phyloP scores from a whole-genome alignment of 257 asterid genomes.

The Phtheirospermum japonicum region DNA sequence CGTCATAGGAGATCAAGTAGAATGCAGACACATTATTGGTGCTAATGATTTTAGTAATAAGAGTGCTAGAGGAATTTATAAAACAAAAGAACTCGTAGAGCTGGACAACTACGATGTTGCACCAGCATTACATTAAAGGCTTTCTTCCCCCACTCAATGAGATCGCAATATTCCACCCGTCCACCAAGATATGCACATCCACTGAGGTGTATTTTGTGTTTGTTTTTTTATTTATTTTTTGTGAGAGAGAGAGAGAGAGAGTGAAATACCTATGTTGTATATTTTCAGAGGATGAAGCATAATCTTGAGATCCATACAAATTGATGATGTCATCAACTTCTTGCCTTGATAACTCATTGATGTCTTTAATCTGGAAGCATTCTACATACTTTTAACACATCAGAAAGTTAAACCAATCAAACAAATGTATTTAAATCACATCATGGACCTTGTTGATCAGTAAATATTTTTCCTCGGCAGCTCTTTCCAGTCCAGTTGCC shows the following conservation, averaged over 20 bases:
- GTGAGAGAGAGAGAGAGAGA: slow-evolving; percentile 5
- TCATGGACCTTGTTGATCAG: slow-evolving; percentile 72
- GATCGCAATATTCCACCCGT: not conserved
- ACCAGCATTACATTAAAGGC: not conserved
- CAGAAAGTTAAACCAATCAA: slow-evolving; percentile 15
- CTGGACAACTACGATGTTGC: not conserved
- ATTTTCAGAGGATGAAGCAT: slow-evolving; percentile 63
- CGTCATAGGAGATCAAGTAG: slow-evolving; percentile 2
- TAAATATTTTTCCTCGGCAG: slow-evolving; percentile 78
- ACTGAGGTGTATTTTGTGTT: not conserved
- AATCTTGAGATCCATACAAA: slow-evolving; percentile 52
- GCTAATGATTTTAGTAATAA: not conserved
- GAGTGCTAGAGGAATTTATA: not conserved
- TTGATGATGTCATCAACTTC: slow-evolving; percentile 91
- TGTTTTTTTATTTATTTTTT: no score
- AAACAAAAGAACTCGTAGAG: not conserved
- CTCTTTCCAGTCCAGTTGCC: slow-evolving; percentile 64
- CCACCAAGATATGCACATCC: slow-evolving; percentile 6
- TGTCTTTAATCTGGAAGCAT: slow-evolving; percentile 71
- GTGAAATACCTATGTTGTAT: slow-evolving; percentile 67
- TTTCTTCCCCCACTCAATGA: not conserved
- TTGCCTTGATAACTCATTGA: slow-evolving; percentile 90
- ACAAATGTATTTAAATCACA: slow-evolving; percentile 6
- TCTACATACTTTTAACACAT: slow-evolving; percentile 9
- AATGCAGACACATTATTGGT: no score